Base-by-base conservation (phyloP, 331 rosid genomes). In the Pyracantha coccinea region DNA sequence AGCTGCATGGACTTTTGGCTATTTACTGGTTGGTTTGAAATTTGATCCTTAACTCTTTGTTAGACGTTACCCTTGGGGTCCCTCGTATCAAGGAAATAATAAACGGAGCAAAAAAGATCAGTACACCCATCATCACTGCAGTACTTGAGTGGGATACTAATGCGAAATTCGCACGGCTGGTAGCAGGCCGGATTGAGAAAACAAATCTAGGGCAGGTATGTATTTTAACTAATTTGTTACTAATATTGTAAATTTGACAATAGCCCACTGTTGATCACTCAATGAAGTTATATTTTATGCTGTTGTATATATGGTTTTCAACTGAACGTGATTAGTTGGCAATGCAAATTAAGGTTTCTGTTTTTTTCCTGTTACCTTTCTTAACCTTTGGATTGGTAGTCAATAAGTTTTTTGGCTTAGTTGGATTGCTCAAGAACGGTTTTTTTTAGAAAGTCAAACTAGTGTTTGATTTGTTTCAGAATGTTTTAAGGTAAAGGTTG, bases 11-110 rank as follows among this genome's bases (percentile, higher is more conserved):
- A 59, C 20, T 74, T 77, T 75, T 70, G 57, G 74, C 64, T 32
- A 47, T 64, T 61, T 53, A 68, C 71, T 86, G 68, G 62, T 79
- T 64, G 75, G 72, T 77, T 78, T 74, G 35, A 15, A 82, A 17
- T 78, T 74, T 77, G 71, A 69, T 85, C 79, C 85, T 85, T 88
- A 79, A 91, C 81, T 77, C 66, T n/a, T 71, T 76, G 19, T 75
- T 87, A 93, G 98, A 93, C 44, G 84, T 91, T 74, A 93, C 97
- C 23, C 97, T 86, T 71, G 98, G 97, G 79, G 97, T 93, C 83
- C 97, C 98, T 71, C 97, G 98, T 69, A 90, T 93, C 76, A 93
- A 88, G 85, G 98, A 93, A 87, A 93, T 93, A 69, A 93, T 93
- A 55, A 86, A 91, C 78, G 98, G 89, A 53, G 82, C 91, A 79